A percentile compares a stretch with the other conserved stretches of the same genome.
Evolutionary conservation across 257 asterid species (phyloP).

Genomic region (Dorcoceras hygrometricum): DNA sequence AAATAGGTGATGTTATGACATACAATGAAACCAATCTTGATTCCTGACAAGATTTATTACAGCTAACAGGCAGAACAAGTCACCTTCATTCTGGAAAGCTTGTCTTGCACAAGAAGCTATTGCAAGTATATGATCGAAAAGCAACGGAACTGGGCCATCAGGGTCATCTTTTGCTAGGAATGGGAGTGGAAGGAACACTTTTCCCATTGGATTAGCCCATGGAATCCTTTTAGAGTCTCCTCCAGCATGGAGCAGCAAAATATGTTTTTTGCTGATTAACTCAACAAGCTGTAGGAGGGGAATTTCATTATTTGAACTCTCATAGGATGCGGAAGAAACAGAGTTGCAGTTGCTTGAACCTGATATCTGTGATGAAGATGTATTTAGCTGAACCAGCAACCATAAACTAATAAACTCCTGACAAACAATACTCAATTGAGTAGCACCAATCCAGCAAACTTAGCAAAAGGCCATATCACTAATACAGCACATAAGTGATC

Average conservation of each 20-base stretch:
- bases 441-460: constrained; percentile 7
- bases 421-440: constrained; percentile 11
- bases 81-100: constrained; percentile 81
- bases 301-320: constrained; percentile 34
- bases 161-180: constrained; percentile 88
- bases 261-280: constrained; percentile 63
- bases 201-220: constrained; percentile 99
- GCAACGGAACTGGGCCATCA: constrained; percentile 91
- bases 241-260: constrained; percentile 91
- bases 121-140: constrained; percentile 95
- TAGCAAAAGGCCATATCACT: too few relatives aligned
- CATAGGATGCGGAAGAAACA: constrained; percentile 31
- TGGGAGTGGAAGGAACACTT: constrained; percentile 95
- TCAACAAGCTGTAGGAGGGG: constrained; percentile 47
- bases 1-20: constrained; percentile 27
- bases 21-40: constrained; percentile 30
- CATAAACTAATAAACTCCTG: constrained; percentile 4
- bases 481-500: too few relatives aligned
- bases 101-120: constrained; percentile 90
- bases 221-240: constrained; percentile 99
- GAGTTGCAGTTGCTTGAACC: constrained; percentile 35
- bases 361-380: constrained; percentile 43
- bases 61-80: constrained; percentile 33
- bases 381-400: constrained; percentile 22
- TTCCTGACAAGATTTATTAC: constrained; percentile 27